Conservation (phyloP, 2,329 filamentous ascomycete genomes). For the Xenosphaeropsis pyriputrescens region DNA sequence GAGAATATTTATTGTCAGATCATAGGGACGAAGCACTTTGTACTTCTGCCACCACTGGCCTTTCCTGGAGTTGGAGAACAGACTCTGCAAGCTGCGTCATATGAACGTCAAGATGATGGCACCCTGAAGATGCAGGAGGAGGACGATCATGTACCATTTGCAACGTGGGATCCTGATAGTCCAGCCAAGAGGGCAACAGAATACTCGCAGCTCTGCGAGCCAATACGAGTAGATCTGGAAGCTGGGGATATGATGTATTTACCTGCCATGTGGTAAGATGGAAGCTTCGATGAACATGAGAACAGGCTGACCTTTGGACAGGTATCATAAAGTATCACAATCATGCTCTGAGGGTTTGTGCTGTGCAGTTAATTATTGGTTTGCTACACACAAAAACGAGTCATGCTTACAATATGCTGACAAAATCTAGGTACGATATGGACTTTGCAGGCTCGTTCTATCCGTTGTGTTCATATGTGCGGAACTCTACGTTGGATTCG, state of each 20-base stretch:
- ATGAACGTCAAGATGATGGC: conserved; percentile 19
- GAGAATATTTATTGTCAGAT: conserved; percentile 77
- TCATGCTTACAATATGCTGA: conserved; percentile 1
- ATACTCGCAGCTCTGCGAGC: conserved; percentile 44
- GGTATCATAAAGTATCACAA: conserved; percentile 72
- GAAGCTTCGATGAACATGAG: background rate
- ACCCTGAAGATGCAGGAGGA: conserved; percentile 6
- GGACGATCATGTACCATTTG: conserved; percentile 43
- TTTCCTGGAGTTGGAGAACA: conserved; percentile 55
- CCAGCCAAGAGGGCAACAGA: conserved; percentile 32
- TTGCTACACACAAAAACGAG: conserved; percentile 8
- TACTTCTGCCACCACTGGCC: conserved; percentile 57
- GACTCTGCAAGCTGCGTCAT: conserved; percentile 40
- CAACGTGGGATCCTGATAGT: conserved; percentile 60
- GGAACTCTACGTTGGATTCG: background rate
- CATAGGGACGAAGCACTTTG: conserved; percentile 59
- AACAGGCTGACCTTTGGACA: conserved; percentile 9
- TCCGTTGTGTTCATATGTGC: conserved; percentile 21
- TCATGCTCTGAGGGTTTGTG: conserved; percentile 53
- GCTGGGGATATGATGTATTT: conserved; percentile 73
- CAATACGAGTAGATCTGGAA: conserved; percentile 52
- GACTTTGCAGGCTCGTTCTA: conserved; percentile 59
- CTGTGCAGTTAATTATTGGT: conserved; percentile 74
- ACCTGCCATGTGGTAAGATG: conserved; percentile 57
- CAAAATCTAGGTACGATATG: conserved; percentile 58